Evolutionary conservation across 352 stramenopile species (phyloP).

Genomic region (Saprolegnia diclina): DNA sequence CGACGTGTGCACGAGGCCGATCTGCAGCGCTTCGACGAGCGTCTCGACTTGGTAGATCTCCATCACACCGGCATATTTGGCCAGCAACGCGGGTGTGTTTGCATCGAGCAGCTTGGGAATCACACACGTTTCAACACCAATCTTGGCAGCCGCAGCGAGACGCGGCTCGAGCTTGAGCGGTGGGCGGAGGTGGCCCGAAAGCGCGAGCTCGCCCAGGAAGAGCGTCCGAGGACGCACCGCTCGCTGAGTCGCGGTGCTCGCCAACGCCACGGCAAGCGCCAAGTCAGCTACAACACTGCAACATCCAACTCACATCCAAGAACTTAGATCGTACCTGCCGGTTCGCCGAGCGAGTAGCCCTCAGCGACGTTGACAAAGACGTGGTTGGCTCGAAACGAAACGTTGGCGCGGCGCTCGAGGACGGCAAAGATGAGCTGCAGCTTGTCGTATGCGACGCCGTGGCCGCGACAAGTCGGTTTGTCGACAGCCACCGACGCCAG

Average conservation of each 20-base stretch:
- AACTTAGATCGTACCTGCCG: constrained; percentile 37
- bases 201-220: constrained; percentile 71
- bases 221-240: constrained; percentile 49
- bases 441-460: constrained; percentile 83
- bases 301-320: background rate
- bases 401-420: constrained; percentile 86
- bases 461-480: constrained; percentile 46
- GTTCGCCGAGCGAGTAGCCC: constrained; percentile 77
- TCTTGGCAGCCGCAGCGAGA: constrained; percentile 70
- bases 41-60: constrained; percentile 26
- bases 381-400: constrained; percentile 71
- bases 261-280: constrained; percentile 64
- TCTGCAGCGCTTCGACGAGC: constrained; percentile 15
- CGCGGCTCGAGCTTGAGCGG: constrained; percentile 81
- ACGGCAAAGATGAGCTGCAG: constrained; percentile 93
- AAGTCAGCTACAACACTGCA: constrained; percentile 65
- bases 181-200: constrained; percentile 73
- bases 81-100: constrained; percentile 38
- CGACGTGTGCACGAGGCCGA: constrained; percentile 1
- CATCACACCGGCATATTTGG: constrained; percentile 36
- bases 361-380: constrained; percentile 85
- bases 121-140: constrained; percentile 65
- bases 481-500: constrained; percentile 62
- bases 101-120: constrained; percentile 53
- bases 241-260: constrained; percentile 55